These are phyloP conservation scores for Solanum ahanhuiri DNA, from an alignment of 257 asterid species.

Conservation along the genomic window DNA sequence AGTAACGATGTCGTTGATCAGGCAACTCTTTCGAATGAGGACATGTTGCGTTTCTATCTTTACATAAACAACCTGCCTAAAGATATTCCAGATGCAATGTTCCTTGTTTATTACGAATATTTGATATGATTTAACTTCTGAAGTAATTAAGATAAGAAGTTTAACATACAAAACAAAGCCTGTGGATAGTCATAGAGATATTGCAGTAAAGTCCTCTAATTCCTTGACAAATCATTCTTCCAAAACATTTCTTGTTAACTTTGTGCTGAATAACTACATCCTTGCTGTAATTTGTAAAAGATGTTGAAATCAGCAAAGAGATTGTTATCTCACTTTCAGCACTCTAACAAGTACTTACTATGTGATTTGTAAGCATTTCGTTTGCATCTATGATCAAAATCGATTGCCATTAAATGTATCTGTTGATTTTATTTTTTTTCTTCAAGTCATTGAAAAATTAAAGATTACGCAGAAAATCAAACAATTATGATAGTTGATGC, in stretches of 20 bases:
- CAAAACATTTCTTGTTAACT: neutral
- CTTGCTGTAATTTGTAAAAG: neutral
- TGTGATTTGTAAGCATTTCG: neutral
- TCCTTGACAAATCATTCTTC: neutral
- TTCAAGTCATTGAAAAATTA: no score
- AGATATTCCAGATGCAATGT: slow-evolving; percentile 47
- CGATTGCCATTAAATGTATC: no score
- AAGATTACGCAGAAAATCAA: no score
- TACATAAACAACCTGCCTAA: slow-evolving; percentile 47
- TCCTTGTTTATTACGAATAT: slow-evolving; percentile 44
- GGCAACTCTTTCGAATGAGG: slow-evolving; percentile 39
- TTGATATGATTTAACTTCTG: slow-evolving; percentile 18
- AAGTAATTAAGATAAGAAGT: neutral
- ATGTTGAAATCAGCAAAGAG: neutral
- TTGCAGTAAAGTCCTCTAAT: neutral
- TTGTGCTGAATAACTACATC: neutral
- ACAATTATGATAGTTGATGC: no score
- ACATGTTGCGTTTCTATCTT: slow-evolving; percentile 32
- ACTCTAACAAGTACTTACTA: neutral
- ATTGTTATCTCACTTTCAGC: neutral
- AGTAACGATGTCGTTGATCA: slow-evolving; percentile 37
- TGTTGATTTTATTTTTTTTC: no score
- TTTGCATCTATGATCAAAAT: no score
- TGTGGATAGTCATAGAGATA: neutral
- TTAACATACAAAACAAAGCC: slow-evolving; percentile 4